phyloP scores from a whole-genome alignment of 805 yeast genomes.

The Candida quercuum region DNA sequence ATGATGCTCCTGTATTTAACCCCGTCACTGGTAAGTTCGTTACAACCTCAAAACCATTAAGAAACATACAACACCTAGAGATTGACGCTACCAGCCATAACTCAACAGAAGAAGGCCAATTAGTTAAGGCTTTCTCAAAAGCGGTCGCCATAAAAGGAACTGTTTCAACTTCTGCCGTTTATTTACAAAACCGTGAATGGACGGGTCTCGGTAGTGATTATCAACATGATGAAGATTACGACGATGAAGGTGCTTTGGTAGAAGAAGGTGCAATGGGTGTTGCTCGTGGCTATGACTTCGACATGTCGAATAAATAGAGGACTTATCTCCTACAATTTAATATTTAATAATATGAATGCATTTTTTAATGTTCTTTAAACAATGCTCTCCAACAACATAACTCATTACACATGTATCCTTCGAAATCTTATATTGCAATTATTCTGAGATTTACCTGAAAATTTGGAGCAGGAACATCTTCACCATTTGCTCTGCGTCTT shows the following conservation, averaged over 20 bases:
- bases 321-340: too few species aligned
- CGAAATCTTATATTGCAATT: constrained; percentile 9
- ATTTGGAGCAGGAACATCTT: constrained; percentile 4
- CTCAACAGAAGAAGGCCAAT: constrained; percentile 27
- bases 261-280: constrained; percentile 85
- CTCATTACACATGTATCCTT: background rate
- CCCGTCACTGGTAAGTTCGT: constrained; percentile 80
- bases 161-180: constrained; percentile 82
- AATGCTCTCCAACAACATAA: background rate
- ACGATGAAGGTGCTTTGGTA: constrained; percentile 62
- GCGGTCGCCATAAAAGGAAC: constrained; percentile 67
- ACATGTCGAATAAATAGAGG: constrained; percentile 17
- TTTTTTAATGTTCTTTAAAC: too few species aligned
- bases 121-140: constrained; percentile 53
- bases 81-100: constrained; percentile 38
- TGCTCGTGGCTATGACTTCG: constrained; percentile 76
- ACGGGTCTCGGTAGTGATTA: constrained; percentile 89
- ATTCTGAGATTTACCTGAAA: constrained; percentile 17
- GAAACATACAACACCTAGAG: constrained; percentile 60
- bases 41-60: constrained; percentile 67
- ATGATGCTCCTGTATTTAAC: constrained; percentile 77
- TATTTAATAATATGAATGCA: too few species aligned
- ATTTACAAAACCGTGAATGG: constrained; percentile 74
- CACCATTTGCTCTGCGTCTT: constrained; percentile 6
- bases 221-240: constrained; percentile 31